Conservation (phyloP, 768 basidiomycete species). For the Boletus sp. region DNA sequence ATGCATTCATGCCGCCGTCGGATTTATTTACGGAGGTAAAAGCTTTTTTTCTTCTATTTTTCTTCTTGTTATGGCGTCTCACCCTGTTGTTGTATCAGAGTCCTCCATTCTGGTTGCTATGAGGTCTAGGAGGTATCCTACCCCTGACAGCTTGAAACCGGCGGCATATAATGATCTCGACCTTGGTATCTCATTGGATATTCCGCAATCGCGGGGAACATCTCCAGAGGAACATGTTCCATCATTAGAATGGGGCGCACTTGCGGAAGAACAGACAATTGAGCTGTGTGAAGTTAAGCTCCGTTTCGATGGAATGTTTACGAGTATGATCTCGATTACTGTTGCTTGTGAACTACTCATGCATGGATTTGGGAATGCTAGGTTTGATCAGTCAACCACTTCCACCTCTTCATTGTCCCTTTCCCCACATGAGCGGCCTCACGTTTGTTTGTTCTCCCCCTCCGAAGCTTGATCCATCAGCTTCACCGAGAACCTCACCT, state of each 20-base stretch:
- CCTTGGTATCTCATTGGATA: slow-evolving; percentile 33
- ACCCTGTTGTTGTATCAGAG: slow-evolving; percentile 38
- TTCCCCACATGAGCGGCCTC: slow-evolving; percentile 41
- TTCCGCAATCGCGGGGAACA: slow-evolving; percentile 12
- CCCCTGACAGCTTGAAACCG: slow-evolving; percentile 27
- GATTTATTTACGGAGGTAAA: slow-evolving; percentile 57
- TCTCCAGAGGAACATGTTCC: slow-evolving; percentile 23
- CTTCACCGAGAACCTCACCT: slow-evolving; percentile 26
- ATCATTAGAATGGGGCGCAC: slow-evolving; percentile 46
- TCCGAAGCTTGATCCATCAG: slow-evolving; percentile 24
- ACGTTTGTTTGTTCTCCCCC: slow-evolving; percentile 45
- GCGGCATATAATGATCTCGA: slow-evolving; percentile 41
- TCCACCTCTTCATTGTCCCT: slow-evolving; percentile 41
- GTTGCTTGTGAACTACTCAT: slow-evolving; percentile 3
- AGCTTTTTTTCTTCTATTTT: not conserved
- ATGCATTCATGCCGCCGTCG: slow-evolving; percentile 60
- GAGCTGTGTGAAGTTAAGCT: slow-evolving; percentile 62
- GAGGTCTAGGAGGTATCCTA: slow-evolving; percentile 52
- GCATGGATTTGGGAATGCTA: slow-evolving; percentile 19
- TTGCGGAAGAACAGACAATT: slow-evolving; percentile 59
- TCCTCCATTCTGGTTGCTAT: slow-evolving; percentile 60
- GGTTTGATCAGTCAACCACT: slow-evolving; percentile 45
- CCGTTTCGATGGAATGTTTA: slow-evolving; percentile 41
- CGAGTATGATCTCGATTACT: slow-evolving; percentile 38
- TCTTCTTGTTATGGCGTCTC: not conserved